Base-by-base conservation (phyloP, 129 eudicot genomes). In the Escallonia herrerae region DNA sequence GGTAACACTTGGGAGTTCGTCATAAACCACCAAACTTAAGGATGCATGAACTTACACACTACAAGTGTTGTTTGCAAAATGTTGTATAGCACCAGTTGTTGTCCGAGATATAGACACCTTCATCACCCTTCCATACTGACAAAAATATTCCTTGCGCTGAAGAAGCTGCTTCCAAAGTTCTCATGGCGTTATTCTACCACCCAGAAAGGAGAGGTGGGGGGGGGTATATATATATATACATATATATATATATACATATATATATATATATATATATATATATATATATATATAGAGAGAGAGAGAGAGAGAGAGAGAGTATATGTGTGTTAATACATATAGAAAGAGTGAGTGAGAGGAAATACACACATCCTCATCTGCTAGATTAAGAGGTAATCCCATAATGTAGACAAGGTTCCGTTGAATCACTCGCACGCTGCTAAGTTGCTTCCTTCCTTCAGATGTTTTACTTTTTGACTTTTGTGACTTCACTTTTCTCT, bases 101-200 rank as follows among this genome's bases (percentile, higher is more conserved):
- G 99, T 94, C 38, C 99, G 93, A 46, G 99, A 94, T 56, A 94
- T 86, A 55, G 99, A 94, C 66, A 94, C 99, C 86, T 94, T 94
- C 63, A 82, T 71, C 60, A 89, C 99, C 84, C 86, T 94, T 57
- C 99, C 97, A 80, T 94, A 94, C 75, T 86, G 99, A 67, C 84
- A 88, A 82, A 94, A 94, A 80, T 94, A 89, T 37, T 94, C 99
- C 68, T 78, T 83, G 63, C 86, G 83, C 83, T 86, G 95, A 55
- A 94, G 72, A 82, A 94, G 84, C 99, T 94, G 96, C 69, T 6
- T 15, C 45, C 58, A 41, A 74, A 51, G 65, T 22, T 22, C 1
- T 22, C 33, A 22, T 22, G 33, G 33, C 33, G 33, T 22, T 22
- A 22, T 22, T 22, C 33, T 22, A 22, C 33, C 33, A 22, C 33